A percentile compares a stretch with the other conserved stretches of the same genome.
Conservation (phyloP, 169 alveolate species). For the Eimeria maxima region DNA sequence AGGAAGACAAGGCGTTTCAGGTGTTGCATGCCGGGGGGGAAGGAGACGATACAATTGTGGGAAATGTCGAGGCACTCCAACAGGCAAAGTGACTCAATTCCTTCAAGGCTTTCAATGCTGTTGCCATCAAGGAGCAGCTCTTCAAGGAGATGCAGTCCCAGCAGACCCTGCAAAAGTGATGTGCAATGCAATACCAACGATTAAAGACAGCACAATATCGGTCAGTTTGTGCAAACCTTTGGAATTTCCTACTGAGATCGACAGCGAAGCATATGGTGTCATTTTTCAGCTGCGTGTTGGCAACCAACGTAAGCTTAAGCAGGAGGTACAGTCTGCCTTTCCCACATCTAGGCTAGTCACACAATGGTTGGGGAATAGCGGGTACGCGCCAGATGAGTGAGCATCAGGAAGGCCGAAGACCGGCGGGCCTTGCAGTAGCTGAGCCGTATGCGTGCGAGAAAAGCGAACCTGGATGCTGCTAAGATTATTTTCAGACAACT, state of each 20-base stretch:
- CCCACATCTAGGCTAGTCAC: background rate
- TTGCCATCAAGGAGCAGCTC: constrained; percentile 77
- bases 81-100: constrained; percentile 55
- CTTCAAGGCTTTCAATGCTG: constrained; percentile 40
- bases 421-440: background rate
- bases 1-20: constrained; percentile 61
- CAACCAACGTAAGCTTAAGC: background rate
- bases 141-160: constrained; percentile 46
- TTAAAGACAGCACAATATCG: background rate
- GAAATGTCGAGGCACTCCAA: constrained; percentile 75
- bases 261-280: background rate
- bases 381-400: background rate
- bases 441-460: background rate
- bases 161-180: constrained; percentile 14
- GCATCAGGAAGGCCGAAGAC: background rate
- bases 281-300: background rate
- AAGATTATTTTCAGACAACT: constrained; percentile 63
- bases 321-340: background rate
- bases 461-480: constrained; percentile 59
- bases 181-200: background rate
- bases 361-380: background rate
- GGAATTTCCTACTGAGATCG: no score
- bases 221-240: no score
- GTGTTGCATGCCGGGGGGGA: constrained; percentile 64
- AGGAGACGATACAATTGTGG: constrained; percentile 39